A percentile compares a stretch with the other conserved stretches of the same genome.
These are phyloP conservation scores for Coprinopsis cinerea DNA, from an alignment of 768 basidiomycete species.

Conservation along the genomic window DNA sequence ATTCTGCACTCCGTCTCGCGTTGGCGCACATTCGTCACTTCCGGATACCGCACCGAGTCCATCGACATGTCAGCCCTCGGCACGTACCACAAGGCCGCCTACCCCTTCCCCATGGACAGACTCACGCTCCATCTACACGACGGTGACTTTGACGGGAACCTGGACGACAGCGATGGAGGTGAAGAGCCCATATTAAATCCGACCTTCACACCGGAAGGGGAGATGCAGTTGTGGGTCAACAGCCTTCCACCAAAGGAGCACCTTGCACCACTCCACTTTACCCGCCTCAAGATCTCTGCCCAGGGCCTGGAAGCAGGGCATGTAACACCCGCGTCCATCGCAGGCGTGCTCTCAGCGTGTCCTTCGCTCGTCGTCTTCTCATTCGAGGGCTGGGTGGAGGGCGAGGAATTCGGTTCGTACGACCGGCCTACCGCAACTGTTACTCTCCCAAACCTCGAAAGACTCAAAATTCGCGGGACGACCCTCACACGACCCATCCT, in stretches of 20 bases:
- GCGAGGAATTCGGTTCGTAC: constrained; percentile 27
- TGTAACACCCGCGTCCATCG: constrained; percentile 43
- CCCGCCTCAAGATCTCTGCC: constrained; percentile 54
- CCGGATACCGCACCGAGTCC: constrained; percentile 34
- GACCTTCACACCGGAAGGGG: constrained; percentile 6
- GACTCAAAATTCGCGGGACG: constrained; percentile 50
- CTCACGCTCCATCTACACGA: constrained; percentile 34
- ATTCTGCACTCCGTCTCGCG: constrained; percentile 50
- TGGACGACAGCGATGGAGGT: constrained; percentile 19
- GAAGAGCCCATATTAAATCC: constrained; percentile 8
- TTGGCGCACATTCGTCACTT: constrained; percentile 49
- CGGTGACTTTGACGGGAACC: constrained; percentile 25
- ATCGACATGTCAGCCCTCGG: constrained; percentile 21
- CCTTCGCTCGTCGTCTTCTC: constrained; percentile 56
- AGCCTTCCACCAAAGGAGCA: constrained; percentile 41
- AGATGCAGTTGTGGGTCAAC: constrained; percentile 45
- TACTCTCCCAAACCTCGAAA: constrained; percentile 52
- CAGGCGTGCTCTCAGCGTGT: constrained; percentile 56
- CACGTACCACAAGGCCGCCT: constrained; percentile 19
- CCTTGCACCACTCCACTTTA: constrained; percentile 48
- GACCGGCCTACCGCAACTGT: constrained; percentile 33
- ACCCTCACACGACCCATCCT: constrained; percentile 62
- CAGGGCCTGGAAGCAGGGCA: constrained; percentile 28
- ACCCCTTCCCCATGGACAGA: constrained; percentile 25
- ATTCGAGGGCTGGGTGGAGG: constrained; percentile 48